A percentile compares a stretch with the other conserved stretches of the same genome.
Evolutionary conservation across 129 eudicot genomes (phyloP).

Genomic region (Silybum marianum): DNA sequence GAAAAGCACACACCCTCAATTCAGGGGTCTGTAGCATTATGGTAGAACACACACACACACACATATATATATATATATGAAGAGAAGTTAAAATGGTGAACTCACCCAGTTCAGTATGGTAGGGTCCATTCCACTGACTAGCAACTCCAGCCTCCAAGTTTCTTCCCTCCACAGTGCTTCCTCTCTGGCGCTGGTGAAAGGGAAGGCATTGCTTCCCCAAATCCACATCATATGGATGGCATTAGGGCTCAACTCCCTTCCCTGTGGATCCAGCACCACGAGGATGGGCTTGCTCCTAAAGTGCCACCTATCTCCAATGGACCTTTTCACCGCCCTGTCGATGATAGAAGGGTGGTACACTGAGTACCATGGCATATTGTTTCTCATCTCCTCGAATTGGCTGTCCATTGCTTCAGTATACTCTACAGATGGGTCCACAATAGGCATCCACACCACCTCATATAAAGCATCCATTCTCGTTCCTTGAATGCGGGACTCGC

Average conservation of each 20-base stretch:
- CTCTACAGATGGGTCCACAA: constrained; percentile 46
- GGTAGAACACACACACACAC: neutral
- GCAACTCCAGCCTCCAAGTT: constrained; percentile 69
- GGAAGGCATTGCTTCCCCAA: constrained; percentile 68
- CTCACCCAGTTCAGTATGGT: constrained; percentile 55
- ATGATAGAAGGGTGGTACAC: constrained; percentile 61
- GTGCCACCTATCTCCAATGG: constrained; percentile 61
- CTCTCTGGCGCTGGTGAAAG: constrained; percentile 56
- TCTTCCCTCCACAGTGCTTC: constrained; percentile 58
- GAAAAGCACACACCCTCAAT: neutral
- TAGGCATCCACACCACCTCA: constrained; percentile 68
- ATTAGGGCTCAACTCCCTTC: constrained; percentile 59
- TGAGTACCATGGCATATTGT: constrained; percentile 65
- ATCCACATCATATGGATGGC: constrained; percentile 79
- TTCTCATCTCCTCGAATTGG: constrained; percentile 44
- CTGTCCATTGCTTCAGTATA: constrained; percentile 47
- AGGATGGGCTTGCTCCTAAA: constrained; percentile 61
- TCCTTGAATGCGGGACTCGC: constrained; percentile 50
- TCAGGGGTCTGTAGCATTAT: neutral
- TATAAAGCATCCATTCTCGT: constrained; percentile 41
- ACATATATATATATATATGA: neutral
- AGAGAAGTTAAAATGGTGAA: constrained; percentile 13
- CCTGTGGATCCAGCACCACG: constrained; percentile 67
- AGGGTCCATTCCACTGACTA: constrained; percentile 59
- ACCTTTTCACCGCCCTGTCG: constrained; percentile 40